phyloP scores from a whole-genome alignment of 176 grass and related monocot species.

The Tillandsia leiboldiana region DNA sequence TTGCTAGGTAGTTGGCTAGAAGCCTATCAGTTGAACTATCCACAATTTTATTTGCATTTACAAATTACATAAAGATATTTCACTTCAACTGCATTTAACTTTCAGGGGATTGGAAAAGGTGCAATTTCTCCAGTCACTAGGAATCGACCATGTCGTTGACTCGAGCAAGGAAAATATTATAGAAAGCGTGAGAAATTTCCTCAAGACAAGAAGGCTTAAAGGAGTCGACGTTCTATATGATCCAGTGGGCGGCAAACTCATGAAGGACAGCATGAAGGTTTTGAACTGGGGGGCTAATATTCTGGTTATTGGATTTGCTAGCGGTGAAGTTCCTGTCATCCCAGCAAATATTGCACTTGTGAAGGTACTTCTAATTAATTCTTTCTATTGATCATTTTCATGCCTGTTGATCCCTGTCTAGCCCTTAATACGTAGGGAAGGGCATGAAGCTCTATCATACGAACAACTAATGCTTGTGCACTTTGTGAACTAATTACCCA shows the following conservation, averaged over 20 bases:
- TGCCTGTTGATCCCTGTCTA: background rate
- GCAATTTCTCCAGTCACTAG: constrained; percentile 69
- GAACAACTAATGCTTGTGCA: background rate
- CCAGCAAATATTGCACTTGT: constrained; percentile 83
- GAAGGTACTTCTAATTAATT: constrained; percentile 35
- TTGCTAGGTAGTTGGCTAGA: constrained; percentile 58
- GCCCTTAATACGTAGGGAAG: background rate
- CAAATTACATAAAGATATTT: background rate
- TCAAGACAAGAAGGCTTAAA: constrained; percentile 69
- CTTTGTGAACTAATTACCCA: background rate
- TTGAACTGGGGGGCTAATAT: constrained; percentile 92
- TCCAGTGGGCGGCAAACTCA: constrained; percentile 88
- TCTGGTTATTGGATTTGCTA: constrained; percentile 94
- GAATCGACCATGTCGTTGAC: constrained; percentile 79
- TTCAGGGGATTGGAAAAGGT: constrained; percentile 68
- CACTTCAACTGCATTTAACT: constrained; percentile 7
- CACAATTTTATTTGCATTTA: background rate
- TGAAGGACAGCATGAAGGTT: constrained; percentile 90
- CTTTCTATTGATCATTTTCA: background rate
- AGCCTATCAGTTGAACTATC: background rate
- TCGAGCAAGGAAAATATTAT: constrained; percentile 65
- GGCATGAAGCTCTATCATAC: background rate
- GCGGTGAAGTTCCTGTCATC: constrained; percentile 80
- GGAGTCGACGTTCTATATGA: constrained; percentile 93
- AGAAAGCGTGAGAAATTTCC: constrained; percentile 69